A percentile compares a stretch with the other conserved stretches of the same genome.
Evolutionary conservation across 805 yeast genomes (phyloP).

Genomic region (Pichia deserticola): DNA sequence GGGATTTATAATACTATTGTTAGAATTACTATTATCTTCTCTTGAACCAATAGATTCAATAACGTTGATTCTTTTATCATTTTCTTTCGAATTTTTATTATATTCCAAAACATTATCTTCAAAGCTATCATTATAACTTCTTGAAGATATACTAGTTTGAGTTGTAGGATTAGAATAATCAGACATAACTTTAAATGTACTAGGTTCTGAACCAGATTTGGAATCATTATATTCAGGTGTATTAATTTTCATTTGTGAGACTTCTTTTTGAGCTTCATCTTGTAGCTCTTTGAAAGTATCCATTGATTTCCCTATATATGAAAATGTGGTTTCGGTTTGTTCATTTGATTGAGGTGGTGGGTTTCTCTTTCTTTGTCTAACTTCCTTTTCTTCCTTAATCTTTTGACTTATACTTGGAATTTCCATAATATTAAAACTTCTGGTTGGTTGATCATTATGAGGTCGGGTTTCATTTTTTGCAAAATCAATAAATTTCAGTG

Average conservation of each 20-base stretch:
- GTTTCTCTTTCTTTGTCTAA: conserved; percentile 11
- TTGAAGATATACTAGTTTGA: conserved; percentile 21
- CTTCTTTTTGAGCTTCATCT: conserved; percentile 22
- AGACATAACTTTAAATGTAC: conserved; percentile 24
- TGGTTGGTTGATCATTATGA: neutral
- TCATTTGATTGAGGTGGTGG: conserved; percentile 26
- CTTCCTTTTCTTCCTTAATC: conserved; percentile 7
- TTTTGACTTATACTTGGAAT: conserved; percentile 13
- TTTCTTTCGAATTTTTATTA: neutral
- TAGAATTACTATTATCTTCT: neutral
- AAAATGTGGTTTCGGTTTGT: conserved; percentile 20
- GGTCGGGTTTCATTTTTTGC: conserved; percentile 23
- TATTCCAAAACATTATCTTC: neutral
- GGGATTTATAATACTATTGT: conserved; percentile 46
- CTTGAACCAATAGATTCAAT: neutral
- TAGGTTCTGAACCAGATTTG: conserved; percentile 19
- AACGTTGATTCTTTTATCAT: conserved; percentile 22
- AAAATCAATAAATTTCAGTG: conserved; percentile 61
- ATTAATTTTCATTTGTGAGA: conserved; percentile 9
- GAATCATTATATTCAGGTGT: neutral
- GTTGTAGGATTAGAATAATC: conserved; percentile 27
- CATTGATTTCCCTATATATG: conserved; percentile 21
- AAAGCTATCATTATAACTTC: conserved; percentile 1
- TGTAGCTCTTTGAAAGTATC: conserved; percentile 26
- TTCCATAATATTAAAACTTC: conserved; percentile 12